Evolutionary conservation across 2,329 filamentous ascomycete genomes (phyloP), one percentile per base, ranked within the genome.

Genomic region (Volutella citrinella): DNA sequence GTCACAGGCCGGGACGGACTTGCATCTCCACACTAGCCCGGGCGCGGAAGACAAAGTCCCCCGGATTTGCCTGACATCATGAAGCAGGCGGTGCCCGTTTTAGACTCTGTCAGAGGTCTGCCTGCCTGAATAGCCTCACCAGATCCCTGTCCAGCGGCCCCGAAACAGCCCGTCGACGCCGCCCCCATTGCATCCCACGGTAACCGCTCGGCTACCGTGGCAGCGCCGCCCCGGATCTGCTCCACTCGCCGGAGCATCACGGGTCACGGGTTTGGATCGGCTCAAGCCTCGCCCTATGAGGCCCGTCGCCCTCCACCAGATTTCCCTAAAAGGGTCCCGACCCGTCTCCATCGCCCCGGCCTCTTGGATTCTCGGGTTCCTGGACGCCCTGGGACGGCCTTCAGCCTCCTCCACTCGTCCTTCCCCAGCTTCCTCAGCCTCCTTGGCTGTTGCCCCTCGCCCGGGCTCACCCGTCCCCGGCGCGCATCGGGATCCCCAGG

Each of bases 171-270:
- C 49, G 46, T 46, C 45, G n/a, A n/a, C 40, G 36, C 34, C 43
- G 42, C 38, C 46, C 36, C 31, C 13, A 34, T 37, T 34, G 41
- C 40, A 24, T 41, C 13, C 34, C 31, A 38, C 42, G 45, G 42
- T 51, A 38, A 48, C 47, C 43, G 47, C 47, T 53, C 48, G 48
- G 50, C 39, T 51, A 51, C 49, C 38, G 48, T 24, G 18, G 21
- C 18, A 20, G 32, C 43, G 30, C 42, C 30, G 36, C 38, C 46
- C 40, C 43, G 46, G 43, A 29, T 34, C 40, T 43, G 42, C 48
- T 50, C 49, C 50, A 50, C 46, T 41, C 41, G 39, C 48, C 50
- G 50, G 50, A 51, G 50, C 37, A 53, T 53, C 50, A 53, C 50
- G 50, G 50, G 49, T 53, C 48, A 48, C 45, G 45, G 49, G 43